phyloP scores from a whole-genome alignment of 345 rosid species.

The Hypericum androsaemum region DNA sequence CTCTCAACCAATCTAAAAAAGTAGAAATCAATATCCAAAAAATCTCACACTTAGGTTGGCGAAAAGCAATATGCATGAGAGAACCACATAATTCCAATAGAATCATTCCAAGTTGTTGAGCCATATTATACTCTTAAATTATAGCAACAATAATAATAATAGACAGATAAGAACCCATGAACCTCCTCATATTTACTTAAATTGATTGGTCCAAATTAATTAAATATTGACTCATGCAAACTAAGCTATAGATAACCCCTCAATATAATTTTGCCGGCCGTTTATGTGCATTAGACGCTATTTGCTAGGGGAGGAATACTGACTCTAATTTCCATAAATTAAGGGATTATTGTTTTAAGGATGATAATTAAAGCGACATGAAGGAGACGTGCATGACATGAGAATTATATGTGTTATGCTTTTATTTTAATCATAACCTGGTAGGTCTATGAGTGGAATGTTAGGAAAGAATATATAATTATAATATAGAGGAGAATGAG shows the following conservation, averaged over 20 bases:
- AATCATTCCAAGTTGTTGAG: slow-evolving; percentile 44
- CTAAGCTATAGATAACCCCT: background rate
- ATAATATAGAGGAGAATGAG: no score
- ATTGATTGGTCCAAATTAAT: background rate
- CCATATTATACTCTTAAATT: background rate
- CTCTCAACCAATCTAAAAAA: slow-evolving; percentile 22
- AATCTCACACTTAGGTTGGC: slow-evolving; percentile 46
- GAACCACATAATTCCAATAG: slow-evolving; percentile 43
- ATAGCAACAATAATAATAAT: slow-evolving; percentile 16
- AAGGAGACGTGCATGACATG: slow-evolving; percentile 56
- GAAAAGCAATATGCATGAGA: slow-evolving; percentile 82
- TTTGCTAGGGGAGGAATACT: slow-evolving; percentile 12
- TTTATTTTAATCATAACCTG: no score
- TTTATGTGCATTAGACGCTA: no score
- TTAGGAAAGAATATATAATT: no score
- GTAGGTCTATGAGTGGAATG: no score
- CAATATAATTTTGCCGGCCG: no score
- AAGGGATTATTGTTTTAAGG: slow-evolving; percentile 1
- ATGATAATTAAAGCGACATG: slow-evolving; percentile 30
- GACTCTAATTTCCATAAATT: slow-evolving; percentile 4
- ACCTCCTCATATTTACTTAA: no score
- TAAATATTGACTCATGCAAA: slow-evolving; percentile 28
- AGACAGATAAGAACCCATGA: slow-evolving; percentile 23
- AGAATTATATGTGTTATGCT: slow-evolving; percentile 5
- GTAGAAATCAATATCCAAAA: background rate